Evolutionary conservation across 2,329 filamentous ascomycete species (phyloP), one percentile per base, ranked within the genome.

Genomic region (Leptographium procerum): DNA sequence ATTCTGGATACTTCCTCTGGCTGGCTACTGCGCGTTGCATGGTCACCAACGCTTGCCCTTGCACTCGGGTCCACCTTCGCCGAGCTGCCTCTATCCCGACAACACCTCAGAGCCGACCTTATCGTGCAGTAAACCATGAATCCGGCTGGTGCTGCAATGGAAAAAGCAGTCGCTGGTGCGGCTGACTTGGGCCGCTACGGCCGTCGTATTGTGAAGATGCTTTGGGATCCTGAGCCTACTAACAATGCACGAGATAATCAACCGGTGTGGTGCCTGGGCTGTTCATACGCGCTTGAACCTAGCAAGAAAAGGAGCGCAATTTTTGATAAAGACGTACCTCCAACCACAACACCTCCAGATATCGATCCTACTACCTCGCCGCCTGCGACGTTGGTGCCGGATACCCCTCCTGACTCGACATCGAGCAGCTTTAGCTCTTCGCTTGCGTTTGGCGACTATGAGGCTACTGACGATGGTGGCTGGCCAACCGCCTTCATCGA

Each of bases 401-500:
- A 75, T 34, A 79, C 76, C 6, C 74, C 76, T 13, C 74, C 76
- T 2, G 75, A 78, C 34, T 81, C 78, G 14, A 69, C 70, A 40
- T 70, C 77, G 0, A 78, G 75, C 65, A 81, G 78, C 63, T 73
- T 80, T 61, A 76, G 77, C 55, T 79, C 78, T 6, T 78, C 78
- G 1, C 67, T 79, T 10, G 75, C 75, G 40, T 79, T 77, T 57
- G 76, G 76, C 29, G 73, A 80, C 26, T 67, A 70, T 14, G 48
- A 57, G 1, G 45, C 6, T 2, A 66, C 66, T 4, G 67, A 72
- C 22, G 75, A 76, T 60, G 75, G 75, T 16, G 85, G 87, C 60
- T 99, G 94, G 94, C 94, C 94, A 11, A 75, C 81, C 11, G 79
- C 83, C 5, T 99, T 99, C 67, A 75, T 97, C 36, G 87, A 91